Base-by-base conservation (phyloP, 139 green algal species). In the Picochlorum sp. region DNA sequence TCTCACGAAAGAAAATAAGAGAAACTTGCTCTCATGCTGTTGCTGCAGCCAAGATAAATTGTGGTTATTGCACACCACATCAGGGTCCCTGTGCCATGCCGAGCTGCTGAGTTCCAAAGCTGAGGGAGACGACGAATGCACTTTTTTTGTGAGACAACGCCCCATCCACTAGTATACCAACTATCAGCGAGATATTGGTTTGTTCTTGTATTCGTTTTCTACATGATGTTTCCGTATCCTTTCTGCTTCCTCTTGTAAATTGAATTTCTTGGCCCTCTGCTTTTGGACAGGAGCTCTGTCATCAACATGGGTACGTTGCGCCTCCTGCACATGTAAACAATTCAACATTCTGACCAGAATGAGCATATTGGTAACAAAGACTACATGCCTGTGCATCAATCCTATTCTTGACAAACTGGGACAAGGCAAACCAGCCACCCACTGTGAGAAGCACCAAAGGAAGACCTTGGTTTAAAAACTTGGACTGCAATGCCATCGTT, bases 41-140 rank as follows among this genome's bases (percentile, higher is more conserved):
- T 79, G 72, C 70, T 79, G 72, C 50, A 66, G 45, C 20, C 67
- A 73, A 28, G 72, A 79, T 66, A 47, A 47, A 49, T 52, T 73
- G 5, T 59, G 70, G 57, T 34, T 60, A 20, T 3, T 30, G 13
- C 20, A 4, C 41, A 7, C n/a, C 13, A 18, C 58, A 26, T n/a
- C 13, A 59, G 57, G 58, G 11, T 18, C 11, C 13, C 10, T 64
- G 23, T 45, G 15, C 8, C 34, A 41, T 15, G 20, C 41, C 2
- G 20, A 16, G n/a, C 11, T 65, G 10, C n/a, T 31, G 6, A 28
- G 20, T 57, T 45, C 20, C 28, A 23, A 50, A 31, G 58, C 58
- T 4, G 6, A 9, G 13, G 58, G 58, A 0, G 26, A 65, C 18
- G n/a, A n/a, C 37, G 57, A 18, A 31, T 65, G 58, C 23, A 28